phyloP scores from a whole-genome alignment of 495 filamentous ascomycete species.

The Aspergillus wentii region DNA sequence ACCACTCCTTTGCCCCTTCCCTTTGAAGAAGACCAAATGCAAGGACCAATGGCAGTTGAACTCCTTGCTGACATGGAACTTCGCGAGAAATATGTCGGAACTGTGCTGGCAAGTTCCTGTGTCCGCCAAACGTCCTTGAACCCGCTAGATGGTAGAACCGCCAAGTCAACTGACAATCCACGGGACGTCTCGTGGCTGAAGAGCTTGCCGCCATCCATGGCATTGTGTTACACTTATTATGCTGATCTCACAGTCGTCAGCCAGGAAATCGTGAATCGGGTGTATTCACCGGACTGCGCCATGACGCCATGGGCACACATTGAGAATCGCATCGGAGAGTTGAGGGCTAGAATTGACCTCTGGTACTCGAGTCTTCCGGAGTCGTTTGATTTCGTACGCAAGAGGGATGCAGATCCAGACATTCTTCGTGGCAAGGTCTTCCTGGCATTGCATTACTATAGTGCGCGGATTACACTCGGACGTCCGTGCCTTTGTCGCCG shows the following conservation, averaged over 20 bases:
- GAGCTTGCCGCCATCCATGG: slow-evolving; percentile 27
- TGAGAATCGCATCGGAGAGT: slow-evolving; percentile 49
- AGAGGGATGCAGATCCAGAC: slow-evolving; percentile 26
- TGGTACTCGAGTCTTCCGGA: slow-evolving; percentile 51
- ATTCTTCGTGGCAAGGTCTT: slow-evolving; percentile 40
- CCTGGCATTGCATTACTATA: slow-evolving; percentile 55
- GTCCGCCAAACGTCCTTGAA: slow-evolving; percentile 37
- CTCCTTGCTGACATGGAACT: slow-evolving; percentile 24
- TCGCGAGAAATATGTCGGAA: slow-evolving; percentile 35
- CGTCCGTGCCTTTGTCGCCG: slow-evolving; percentile 62
- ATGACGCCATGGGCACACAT: slow-evolving; percentile 54
- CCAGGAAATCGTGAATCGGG: slow-evolving; percentile 49
- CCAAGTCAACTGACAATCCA: slow-evolving; percentile 13
- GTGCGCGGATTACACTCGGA: slow-evolving; percentile 53
- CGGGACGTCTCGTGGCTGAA: slow-evolving; percentile 26
- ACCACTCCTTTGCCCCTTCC: slow-evolving; percentile 57
- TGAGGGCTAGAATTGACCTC: slow-evolving; percentile 46
- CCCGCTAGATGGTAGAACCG: slow-evolving; percentile 23
- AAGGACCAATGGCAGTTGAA: slow-evolving; percentile 24
- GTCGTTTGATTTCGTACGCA: slow-evolving; percentile 44
- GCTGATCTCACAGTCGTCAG: slow-evolving; percentile 48
- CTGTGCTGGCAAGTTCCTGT: slow-evolving; percentile 28
- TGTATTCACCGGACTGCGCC: slow-evolving; percentile 55
- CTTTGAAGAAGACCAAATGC: slow-evolving; percentile 48
- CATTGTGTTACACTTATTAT: slow-evolving; percentile 46